Base-by-base conservation (phyloP, 2,329 filamentous ascomycete species). In the Ascocoryne sarcoides region DNA sequence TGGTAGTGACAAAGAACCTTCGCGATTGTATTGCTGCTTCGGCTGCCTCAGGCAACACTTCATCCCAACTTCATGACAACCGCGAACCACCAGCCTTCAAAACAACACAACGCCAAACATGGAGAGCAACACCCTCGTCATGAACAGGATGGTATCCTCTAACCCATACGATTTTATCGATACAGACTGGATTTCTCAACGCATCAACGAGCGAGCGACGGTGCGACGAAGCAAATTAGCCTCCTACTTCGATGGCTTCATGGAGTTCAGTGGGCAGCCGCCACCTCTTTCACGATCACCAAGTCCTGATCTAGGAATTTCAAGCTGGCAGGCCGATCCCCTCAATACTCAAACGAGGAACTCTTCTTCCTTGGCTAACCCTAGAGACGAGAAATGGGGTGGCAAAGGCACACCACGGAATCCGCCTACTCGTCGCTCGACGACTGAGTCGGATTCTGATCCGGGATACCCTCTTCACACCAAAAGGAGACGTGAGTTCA, bases 191-290 rank as follows among this genome's bases (percentile, higher is more conserved):
- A 20, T 47, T 20, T 42, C 43, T 18, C 41, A 36, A 32, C 36
- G 44, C 21, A 17, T 47, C 12, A 37, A 43, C 4, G 44, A 46
- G n/a, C 28, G 34, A 15, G 32, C 41, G 5, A 34, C 30, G 7
- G 12, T 12, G 7, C 36, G 44, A 28, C 40, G 32, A 17, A 47
- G 41, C 36, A 44, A 34, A 36, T 32, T 47, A 14, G 32, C 35
- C 18, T 35, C 44, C 14, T 47, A 47, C 36, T 47, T 44, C 15
- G 44, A 47, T 4, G 44, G 44, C 12, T 37, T 42, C 16, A 47
- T 47, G 41, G 41, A 47, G 33, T 47, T 47, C 36, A 23, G 19
- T 16, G 36, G 39, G 17, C 16, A 37, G 29, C 41, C 44, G 23
- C 44, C 41, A 15, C 20, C 37, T 17, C 18, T 47, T 5, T 47